Conservation (phyloP, 257 asterid genomes). For the Henckelia pumila region DNA sequence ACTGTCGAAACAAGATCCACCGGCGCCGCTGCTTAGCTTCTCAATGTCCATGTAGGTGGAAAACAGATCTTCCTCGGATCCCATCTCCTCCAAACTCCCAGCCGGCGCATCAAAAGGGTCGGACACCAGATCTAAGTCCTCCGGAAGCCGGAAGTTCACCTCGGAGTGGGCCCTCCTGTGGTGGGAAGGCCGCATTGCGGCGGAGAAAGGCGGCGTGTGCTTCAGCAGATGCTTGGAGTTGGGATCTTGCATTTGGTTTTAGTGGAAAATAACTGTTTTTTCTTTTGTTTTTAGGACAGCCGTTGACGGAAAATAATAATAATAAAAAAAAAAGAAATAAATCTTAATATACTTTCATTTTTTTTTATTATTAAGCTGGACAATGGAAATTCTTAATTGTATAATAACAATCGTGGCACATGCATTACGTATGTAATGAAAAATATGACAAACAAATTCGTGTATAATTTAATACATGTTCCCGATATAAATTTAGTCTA, state of each 20-base stretch:
- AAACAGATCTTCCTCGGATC: conserved; percentile 67
- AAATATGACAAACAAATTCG: too few species aligned
- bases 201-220: conserved; percentile 45
- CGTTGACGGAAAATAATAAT: too few species aligned
- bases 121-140: conserved; percentile 47
- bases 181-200: conserved; percentile 58
- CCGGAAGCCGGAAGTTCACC: conserved; percentile 79
- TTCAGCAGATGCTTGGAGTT: conserved; percentile 34
- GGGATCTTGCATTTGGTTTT: conserved; percentile 94
- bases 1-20: conserved; percentile 39
- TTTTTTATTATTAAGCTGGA: too few species aligned
- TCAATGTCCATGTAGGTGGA: conserved; percentile 65
- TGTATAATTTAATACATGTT: too few species aligned
- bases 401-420: too few species aligned
- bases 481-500: too few species aligned
- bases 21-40: conserved; percentile 43
- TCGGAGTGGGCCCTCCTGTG: conserved; percentile 98
- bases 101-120: conserved; percentile 39
- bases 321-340: too few species aligned
- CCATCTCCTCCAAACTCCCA: conserved; percentile 53
- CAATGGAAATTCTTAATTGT: too few species aligned
- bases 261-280: too few species aligned
- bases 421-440: too few species aligned
- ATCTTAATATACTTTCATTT: too few species aligned
- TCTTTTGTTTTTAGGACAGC: too few species aligned